Percentiles rank a stretch among this genome's conserved stretches.
Evolutionary conservation across 495 filamentous ascomycete species (phyloP).

Genomic region (Penicillium egyptiacum): DNA sequence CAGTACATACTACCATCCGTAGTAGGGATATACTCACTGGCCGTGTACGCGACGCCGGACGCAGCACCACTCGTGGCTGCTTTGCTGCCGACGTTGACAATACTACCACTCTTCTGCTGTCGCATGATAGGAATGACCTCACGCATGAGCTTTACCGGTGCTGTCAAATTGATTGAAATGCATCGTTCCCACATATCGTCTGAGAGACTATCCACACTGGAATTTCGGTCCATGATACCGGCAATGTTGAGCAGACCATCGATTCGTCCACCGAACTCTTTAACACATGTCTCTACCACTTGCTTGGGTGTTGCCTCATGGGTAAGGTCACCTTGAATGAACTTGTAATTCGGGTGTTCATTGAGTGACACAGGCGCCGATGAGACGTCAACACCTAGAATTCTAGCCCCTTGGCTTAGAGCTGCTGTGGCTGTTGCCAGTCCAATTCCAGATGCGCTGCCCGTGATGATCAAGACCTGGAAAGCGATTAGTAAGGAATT

Average conservation of each 20-base stretch:
- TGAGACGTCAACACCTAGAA: constrained; percentile 3
- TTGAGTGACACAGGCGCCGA: not conserved
- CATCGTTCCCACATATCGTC: constrained; percentile 22
- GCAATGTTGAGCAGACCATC: constrained; percentile 45
- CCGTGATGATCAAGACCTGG: constrained; percentile 2
- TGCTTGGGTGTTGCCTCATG: not conserved
- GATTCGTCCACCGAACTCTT: constrained; percentile 16
- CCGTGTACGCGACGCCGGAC: constrained; percentile 43
- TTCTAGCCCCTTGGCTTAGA: not conserved
- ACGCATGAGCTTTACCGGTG: constrained; percentile 1
- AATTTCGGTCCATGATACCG: constrained; percentile 42
- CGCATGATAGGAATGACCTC: constrained; percentile 2
- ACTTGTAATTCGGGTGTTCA: not conserved
- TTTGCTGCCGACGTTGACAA: constrained; percentile 43
- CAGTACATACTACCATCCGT: constrained; percentile 4
- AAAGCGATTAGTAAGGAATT: not conserved
- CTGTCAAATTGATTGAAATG: constrained; percentile 4
- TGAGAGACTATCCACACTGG: constrained; percentile 31
- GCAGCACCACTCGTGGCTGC: constrained; percentile 38
- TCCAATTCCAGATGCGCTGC: not conserved
- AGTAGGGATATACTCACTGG: constrained; percentile 37
- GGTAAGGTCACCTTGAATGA: not conserved
- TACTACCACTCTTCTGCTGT: constrained; percentile 19
- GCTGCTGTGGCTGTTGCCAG: not conserved
- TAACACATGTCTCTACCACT: not conserved